phyloP scores from a whole-genome alignment of 2,329 filamentous ascomycete genomes.

The Myriosclerotinia curreyana region DNA sequence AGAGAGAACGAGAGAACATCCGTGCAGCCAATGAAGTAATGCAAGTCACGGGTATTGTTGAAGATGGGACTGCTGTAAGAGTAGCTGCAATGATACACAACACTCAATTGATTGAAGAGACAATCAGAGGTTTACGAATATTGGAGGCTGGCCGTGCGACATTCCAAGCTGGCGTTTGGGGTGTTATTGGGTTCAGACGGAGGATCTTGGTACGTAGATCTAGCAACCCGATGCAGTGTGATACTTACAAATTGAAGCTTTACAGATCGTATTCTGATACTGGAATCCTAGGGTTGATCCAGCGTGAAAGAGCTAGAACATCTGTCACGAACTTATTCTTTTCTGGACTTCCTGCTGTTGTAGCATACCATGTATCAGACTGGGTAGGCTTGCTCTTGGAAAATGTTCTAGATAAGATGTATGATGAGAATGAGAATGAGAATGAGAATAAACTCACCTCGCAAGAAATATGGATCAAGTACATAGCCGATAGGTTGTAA shows the following conservation, averaged over 20 bases:
- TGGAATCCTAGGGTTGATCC: constrained; percentile 33
- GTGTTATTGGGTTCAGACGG: constrained; percentile 37
- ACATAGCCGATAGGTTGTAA: constrained; percentile 23
- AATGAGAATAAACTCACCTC: constrained; percentile 25
- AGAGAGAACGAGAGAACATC: constrained; percentile 38
- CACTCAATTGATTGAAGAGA: constrained; percentile 33
- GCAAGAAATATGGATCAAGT: constrained; percentile 23
- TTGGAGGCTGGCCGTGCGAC: constrained; percentile 35
- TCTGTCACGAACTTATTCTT: constrained; percentile 32
- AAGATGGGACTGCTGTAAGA: constrained; percentile 34
- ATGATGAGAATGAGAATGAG: constrained; percentile 30
- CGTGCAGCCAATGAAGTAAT: constrained; percentile 41
- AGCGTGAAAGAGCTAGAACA: constrained; percentile 28
- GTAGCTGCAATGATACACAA: constrained; percentile 28
- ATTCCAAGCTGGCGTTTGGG: constrained; percentile 38
- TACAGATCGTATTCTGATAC: constrained; percentile 36
- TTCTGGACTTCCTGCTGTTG: constrained; percentile 35
- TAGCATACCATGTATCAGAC: constrained; percentile 35
- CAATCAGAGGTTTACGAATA: constrained; percentile 33
- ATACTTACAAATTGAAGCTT: constrained; percentile 30
- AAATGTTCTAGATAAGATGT: constrained; percentile 29
- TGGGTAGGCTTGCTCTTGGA: constrained; percentile 32
- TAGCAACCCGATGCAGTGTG: background rate
- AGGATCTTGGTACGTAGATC: constrained; percentile 35
- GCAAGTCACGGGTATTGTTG: constrained; percentile 40